A percentile compares a stretch with the other conserved stretches of the same genome.
Evolutionary conservation across 352 stramenopile species (phyloP).

Genomic region (Hyaloperonospora brassicae): DNA sequence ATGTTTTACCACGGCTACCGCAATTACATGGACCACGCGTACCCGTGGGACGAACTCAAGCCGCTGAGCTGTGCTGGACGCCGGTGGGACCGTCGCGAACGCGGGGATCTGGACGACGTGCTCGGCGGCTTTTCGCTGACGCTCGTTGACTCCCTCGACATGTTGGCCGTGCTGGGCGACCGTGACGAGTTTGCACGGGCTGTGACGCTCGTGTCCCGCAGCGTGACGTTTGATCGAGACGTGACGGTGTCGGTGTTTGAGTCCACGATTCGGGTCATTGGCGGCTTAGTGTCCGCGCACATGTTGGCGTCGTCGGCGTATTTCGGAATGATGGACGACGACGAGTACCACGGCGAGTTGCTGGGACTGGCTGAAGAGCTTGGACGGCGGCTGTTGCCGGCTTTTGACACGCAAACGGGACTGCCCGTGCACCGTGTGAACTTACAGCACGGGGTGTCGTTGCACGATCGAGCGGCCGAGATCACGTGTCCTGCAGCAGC

Average conservation of each 20-base stretch:
- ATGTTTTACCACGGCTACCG: slow-evolving; percentile 88
- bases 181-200: slow-evolving; percentile 64
- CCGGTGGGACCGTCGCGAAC: slow-evolving; percentile 69
- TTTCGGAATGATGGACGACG: slow-evolving; percentile 38
- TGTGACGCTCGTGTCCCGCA: slow-evolving; percentile 49
- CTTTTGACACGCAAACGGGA: slow-evolving; percentile 93
- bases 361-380: slow-evolving; percentile 92
- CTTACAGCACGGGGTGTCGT: slow-evolving; percentile 50
- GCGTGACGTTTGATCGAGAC: slow-evolving; percentile 78
- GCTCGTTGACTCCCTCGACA: slow-evolving; percentile 86
- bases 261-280: slow-evolving; percentile 88
- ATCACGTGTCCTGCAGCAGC: slow-evolving; percentile 93
- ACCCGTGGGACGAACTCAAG: slow-evolving; percentile 84
- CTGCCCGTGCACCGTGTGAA: slow-evolving; percentile 97
- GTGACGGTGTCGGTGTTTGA: slow-evolving; percentile 91
- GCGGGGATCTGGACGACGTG: slow-evolving; percentile 80
- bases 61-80: slow-evolving; percentile 70
- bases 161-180: slow-evolving; percentile 81
- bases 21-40: slow-evolving; percentile 84
- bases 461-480: slow-evolving; percentile 21
- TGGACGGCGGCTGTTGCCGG: slow-evolving; percentile 89
- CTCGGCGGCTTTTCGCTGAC: slow-evolving; percentile 78
- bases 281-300: slow-evolving; percentile 87
- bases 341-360: slow-evolving; percentile 91
- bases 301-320: slow-evolving; percentile 63